A percentile compares a stretch with the other conserved stretches of the same genome.
Conservation (phyloP, 768 basidiomycete species). For the Paxillus involutus region DNA sequence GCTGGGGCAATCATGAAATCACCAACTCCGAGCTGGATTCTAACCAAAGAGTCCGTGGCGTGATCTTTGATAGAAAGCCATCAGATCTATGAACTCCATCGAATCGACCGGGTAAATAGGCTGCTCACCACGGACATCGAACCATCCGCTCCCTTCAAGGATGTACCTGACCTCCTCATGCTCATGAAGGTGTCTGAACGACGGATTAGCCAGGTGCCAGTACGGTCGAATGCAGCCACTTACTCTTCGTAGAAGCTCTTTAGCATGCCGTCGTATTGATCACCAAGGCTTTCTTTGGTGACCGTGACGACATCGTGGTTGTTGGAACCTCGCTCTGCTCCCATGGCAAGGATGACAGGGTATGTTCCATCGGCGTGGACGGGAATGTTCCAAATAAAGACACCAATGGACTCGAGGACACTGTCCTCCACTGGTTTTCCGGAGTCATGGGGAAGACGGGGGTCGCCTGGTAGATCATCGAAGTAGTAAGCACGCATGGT, state of each 20-base stretch:
- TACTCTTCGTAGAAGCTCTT: constrained; percentile 85
- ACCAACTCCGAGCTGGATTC: constrained; percentile 70
- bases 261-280: constrained; percentile 78
- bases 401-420: constrained; percentile 55
- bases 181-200: constrained; percentile 82
- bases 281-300: constrained; percentile 77
- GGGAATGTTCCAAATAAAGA: constrained; percentile 68
- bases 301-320: constrained; percentile 81
- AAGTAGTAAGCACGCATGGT: constrained; percentile 75
- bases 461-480: constrained; percentile 74
- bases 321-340: constrained; percentile 72
- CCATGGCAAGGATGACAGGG: constrained; percentile 58
- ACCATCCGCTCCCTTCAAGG: constrained; percentile 84
- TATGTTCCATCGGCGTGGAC: constrained; percentile 46
- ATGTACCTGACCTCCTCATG: constrained; percentile 95
- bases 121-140: constrained; percentile 80
- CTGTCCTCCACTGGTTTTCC: constrained; percentile 50
- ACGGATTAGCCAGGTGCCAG: not conserved
- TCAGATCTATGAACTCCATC: not conserved
- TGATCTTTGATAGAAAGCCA: constrained; percentile 43
- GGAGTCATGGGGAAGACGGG: constrained; percentile 77
- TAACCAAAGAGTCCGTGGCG: constrained; percentile 74
- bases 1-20: constrained; percentile 87
- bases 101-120: no score
- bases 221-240: constrained; percentile 18